phyloP scores from a whole-genome alignment of 331 rosid species.

The Telfairia occidentalis region DNA sequence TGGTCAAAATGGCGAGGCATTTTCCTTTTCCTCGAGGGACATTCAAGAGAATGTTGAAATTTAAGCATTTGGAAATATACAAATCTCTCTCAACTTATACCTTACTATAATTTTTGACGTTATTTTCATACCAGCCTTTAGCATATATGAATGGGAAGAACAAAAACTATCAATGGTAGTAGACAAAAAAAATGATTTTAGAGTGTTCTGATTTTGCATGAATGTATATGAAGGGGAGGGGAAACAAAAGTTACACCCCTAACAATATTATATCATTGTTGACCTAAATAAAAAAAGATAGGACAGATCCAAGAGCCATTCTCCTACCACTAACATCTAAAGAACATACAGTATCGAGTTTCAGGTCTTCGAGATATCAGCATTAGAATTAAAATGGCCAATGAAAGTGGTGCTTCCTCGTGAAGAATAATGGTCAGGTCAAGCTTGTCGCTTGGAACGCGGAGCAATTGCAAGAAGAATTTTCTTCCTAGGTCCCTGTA shows the following conservation, averaged over 20 bases:
- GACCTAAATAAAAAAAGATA: not conserved
- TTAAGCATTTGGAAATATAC: not conserved
- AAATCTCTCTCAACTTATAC: not conserved
- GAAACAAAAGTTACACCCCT: not conserved
- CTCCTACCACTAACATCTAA: not conserved
- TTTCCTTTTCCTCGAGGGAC: not conserved
- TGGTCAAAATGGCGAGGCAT: not conserved
- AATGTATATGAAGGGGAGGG: not conserved
- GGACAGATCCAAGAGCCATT: not conserved
- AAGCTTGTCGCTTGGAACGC: slow-evolving; percentile 47
- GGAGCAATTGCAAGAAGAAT: slow-evolving; percentile 65
- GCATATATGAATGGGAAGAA: not conserved
- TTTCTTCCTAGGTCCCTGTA: slow-evolving; percentile 98
- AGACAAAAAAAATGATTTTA: not conserved
- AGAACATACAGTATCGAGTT: not conserved
- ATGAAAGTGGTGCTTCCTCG: not conserved
- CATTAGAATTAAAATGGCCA: not conserved
- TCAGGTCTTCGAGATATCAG: not conserved
- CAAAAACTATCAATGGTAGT: not conserved
- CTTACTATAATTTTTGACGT: not conserved
- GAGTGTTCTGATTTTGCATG: not conserved
- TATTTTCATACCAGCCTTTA: not conserved
- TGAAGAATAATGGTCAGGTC: slow-evolving; percentile 15
- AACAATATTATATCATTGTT: not conserved
- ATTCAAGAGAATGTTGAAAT: not conserved